Conservation (phyloP, 1,139 yeast genomes). For the Torulaspora pretoriensis region DNA sequence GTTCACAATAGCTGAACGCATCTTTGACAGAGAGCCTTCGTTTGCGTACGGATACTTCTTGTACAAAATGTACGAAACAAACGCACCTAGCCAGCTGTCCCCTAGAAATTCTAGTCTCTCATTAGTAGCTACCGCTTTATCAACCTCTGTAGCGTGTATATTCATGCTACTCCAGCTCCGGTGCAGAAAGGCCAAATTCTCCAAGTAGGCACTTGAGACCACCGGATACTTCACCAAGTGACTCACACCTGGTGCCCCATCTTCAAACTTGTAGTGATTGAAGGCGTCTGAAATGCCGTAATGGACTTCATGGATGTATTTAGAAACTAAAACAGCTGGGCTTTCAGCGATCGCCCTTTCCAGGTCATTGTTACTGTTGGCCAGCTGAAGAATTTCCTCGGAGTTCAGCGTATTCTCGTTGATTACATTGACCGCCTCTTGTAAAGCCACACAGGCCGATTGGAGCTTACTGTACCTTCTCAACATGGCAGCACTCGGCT, state of each 20-base stretch:
- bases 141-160: constrained; percentile 13
- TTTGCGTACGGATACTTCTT: constrained; percentile 58
- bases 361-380: constrained; percentile 4
- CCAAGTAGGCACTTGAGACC: constrained; percentile 13
- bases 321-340: constrained; percentile 16
- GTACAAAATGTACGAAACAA: constrained; percentile 61
- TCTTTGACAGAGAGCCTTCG: constrained; percentile 72
- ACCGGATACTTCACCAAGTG: constrained; percentile 16
- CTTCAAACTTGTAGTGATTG: constrained; percentile 14
- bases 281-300: constrained; percentile 9
- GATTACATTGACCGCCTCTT: constrained; percentile 15
- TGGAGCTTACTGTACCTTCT: constrained; percentile 20
- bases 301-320: constrained; percentile 6
- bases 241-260: constrained; percentile 12
- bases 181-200: constrained; percentile 22
- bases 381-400: constrained; percentile 10
- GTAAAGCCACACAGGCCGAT: constrained; percentile 17
- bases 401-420: constrained; percentile 12
- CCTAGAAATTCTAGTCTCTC: constrained; percentile 88
- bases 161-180: constrained; percentile 20
- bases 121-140: constrained; percentile 39
- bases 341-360: constrained; percentile 16
- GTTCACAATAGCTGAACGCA: constrained; percentile 63
- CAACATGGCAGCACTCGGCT: constrained; percentile 1
- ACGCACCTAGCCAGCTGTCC: constrained; percentile 71